These are phyloP conservation scores for Linnemannia zychae DNA, from an alignment of 192 early-diverging fungal genomes.

Conservation along the genomic window DNA sequence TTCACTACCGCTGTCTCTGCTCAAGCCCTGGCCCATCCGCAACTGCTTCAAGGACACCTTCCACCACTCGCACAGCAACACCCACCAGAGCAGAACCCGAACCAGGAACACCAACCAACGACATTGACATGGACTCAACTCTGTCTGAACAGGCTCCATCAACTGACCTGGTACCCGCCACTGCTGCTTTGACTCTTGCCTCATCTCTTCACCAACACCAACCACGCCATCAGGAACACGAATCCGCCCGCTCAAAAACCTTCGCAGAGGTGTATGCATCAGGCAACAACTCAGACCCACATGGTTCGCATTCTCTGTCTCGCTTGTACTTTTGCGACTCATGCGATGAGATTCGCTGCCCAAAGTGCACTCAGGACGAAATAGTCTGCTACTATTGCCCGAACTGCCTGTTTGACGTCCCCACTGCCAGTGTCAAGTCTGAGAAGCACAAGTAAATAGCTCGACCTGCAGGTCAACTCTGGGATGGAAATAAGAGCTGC, in stretches of 20 bases:
- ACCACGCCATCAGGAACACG: not conserved
- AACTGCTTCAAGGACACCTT: slow-evolving; percentile 7
- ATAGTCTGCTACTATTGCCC: slow-evolving; percentile 94
- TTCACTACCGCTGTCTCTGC: slow-evolving; percentile 54
- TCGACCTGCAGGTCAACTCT: not conserved
- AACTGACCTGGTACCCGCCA: not conserved
- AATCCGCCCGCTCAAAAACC: slow-evolving; percentile 4
- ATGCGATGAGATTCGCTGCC: slow-evolving; percentile 86
- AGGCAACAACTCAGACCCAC: slow-evolving; percentile 43
- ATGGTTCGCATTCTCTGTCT: slow-evolving; percentile 65
- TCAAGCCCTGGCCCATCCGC: slow-evolving; percentile 32
- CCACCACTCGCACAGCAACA: not conserved
- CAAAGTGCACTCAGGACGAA: slow-evolving; percentile 86
- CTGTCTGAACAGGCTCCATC: not conserved
- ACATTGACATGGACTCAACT: not conserved
- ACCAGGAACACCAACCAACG: not conserved
- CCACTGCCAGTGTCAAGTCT: slow-evolving; percentile 95
- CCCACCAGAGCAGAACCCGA: not conserved
- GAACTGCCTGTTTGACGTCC: slow-evolving; percentile 97
- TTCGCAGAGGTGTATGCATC: slow-evolving; percentile 35
- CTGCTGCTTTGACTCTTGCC: not conserved
- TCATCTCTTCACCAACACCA: not conserved
- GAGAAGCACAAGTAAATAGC: slow-evolving; percentile 84
- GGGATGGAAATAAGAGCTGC: not conserved
- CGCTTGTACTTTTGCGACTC: slow-evolving; percentile 91